phyloP scores from a whole-genome alignment of 73 alveolate genomes.

The Durusdinium trenchii region DNA sequence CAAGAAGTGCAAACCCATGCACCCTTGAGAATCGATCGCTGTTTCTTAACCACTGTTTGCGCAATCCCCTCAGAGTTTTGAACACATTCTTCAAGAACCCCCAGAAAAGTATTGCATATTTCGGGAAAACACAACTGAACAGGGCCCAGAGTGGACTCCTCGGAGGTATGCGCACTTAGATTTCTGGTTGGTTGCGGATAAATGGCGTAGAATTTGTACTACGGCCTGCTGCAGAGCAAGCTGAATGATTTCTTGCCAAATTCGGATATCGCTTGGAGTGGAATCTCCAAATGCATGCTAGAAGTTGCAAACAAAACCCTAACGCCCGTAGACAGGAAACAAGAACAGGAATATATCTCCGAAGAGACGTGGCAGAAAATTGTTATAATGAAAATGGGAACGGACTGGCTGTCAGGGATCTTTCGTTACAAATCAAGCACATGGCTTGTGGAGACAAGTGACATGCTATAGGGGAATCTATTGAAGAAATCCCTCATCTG shows the following conservation, averaged over 20 bases:
- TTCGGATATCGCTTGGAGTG: not conserved
- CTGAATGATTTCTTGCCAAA: not conserved
- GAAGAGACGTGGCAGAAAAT: constrained; percentile 10
- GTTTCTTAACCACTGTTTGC: not conserved
- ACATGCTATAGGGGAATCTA: not conserved
- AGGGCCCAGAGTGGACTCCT: constrained; percentile 40
- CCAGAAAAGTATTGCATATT: not conserved
- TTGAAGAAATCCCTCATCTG: not conserved
- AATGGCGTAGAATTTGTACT: not conserved
- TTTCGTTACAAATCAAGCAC: not conserved
- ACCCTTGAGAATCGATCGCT: not conserved
- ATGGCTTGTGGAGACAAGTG: not conserved
- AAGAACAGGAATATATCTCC: not conserved
- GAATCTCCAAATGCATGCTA: not conserved
- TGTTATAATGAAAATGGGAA: constrained; percentile 28
- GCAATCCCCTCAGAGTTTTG: not conserved
- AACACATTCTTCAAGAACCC: not conserved
- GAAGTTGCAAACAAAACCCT: not conserved
- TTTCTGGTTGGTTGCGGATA: constrained; percentile 48
- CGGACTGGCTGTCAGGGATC: not conserved
- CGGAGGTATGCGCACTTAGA: constrained; percentile 41
- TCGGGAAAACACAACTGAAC: not conserved
- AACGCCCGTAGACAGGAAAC: not conserved
- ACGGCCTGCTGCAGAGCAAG: not conserved
- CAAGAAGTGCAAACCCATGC: not conserved